phyloP scores from a whole-genome alignment of 345 rosid species.

The Psidium friedrichsthalianum region DNA sequence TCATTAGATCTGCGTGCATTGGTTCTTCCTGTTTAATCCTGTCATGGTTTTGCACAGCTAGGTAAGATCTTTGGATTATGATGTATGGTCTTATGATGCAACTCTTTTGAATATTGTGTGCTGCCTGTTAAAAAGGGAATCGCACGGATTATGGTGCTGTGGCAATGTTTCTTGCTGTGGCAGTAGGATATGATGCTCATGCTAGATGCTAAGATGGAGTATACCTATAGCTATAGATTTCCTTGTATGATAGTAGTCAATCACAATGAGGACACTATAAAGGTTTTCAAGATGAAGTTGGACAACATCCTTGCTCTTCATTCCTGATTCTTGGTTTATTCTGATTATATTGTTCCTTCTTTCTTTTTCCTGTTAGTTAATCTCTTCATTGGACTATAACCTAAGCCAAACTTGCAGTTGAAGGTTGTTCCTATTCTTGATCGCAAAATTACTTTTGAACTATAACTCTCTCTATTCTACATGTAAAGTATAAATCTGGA shows the following conservation, averaged over 20 bases:
- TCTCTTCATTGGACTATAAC: background rate
- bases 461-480: background rate
- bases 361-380: background rate
- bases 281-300: background rate
- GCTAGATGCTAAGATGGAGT: too few relatives aligned
- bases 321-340: background rate
- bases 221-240: background rate
- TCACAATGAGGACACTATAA: background rate
- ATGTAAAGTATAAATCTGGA: background rate
- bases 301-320: background rate
- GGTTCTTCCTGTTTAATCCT: background rate
- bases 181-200: too few relatives aligned
- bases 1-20: background rate
- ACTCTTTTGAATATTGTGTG: too few relatives aligned
- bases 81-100: too few relatives aligned
- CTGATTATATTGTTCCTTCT: background rate
- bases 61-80: background rate
- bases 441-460: too few relatives aligned
- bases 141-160: too few relatives aligned
- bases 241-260: background rate
- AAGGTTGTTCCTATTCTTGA: background rate
- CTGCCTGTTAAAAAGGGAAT: too few relatives aligned
- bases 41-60: background rate
- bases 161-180: too few relatives aligned
- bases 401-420: background rate